Percentiles rank a stretch among this genome's conserved stretches.
phyloP scores from a whole-genome alignment of 2,329 filamentous ascomycete species.

The Hortaea werneckii region DNA sequence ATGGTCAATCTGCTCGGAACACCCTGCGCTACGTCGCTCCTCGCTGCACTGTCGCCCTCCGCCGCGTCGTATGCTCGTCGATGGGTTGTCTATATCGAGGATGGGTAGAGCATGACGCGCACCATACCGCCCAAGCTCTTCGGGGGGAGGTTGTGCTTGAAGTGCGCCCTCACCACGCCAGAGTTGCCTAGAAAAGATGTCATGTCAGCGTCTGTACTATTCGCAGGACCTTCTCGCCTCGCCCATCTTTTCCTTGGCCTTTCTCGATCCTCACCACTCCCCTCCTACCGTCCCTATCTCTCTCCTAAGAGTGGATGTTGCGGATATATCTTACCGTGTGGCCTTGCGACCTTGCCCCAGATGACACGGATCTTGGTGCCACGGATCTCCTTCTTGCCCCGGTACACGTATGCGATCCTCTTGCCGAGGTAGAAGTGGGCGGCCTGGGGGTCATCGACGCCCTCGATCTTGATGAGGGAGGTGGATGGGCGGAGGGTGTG shows the following conservation, averaged over 20 bases:
- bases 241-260: not conserved
- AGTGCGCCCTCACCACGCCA: slow-evolving; percentile 94
- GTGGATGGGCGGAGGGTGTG: slow-evolving; percentile 73
- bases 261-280: not conserved
- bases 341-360: slow-evolving; percentile 96
- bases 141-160: slow-evolving; percentile 88
- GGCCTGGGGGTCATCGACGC: slow-evolving; percentile 80
- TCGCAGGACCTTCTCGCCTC: not conserved
- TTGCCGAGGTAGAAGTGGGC: slow-evolving; percentile 99
- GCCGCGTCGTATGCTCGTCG: not conserved
- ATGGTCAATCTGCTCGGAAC: not conserved
- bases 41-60: not conserved
- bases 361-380: slow-evolving; percentile 98
- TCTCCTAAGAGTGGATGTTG: not conserved
- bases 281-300: not conserved
- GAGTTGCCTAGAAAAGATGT: slow-evolving; percentile 63
- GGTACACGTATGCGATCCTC: slow-evolving; percentile 98
- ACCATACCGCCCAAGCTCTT: slow-evolving; percentile 73
- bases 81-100: slow-evolving; percentile 24
- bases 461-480: slow-evolving; percentile 95
- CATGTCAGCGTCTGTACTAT: not conserved
- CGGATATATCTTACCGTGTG: slow-evolving; percentile 59
- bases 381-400: slow-evolving; percentile 84
- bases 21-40: not conserved
- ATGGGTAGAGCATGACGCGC: slow-evolving; percentile 32